phyloP scores from a whole-genome alignment of 768 basidiomycete species.

The Kwoniella mangroviensis region DNA sequence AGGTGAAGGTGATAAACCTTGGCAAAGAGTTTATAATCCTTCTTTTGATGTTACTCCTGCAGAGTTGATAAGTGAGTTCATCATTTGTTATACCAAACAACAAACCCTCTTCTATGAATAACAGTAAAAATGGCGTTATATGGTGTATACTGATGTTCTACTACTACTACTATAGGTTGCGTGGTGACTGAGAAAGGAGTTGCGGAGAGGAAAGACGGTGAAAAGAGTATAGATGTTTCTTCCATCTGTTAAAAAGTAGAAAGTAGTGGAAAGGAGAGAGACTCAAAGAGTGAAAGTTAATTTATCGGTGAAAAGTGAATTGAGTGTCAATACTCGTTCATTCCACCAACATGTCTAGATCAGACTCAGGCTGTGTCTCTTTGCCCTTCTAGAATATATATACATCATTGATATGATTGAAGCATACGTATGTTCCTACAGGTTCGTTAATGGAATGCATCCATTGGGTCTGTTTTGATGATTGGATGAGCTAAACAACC shows the following conservation, averaged over 20 bases:
- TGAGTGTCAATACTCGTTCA: too few species aligned
- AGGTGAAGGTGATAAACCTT: slow-evolving; percentile 51
- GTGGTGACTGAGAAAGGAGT: slow-evolving; percentile 95
- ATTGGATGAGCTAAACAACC: too few species aligned
- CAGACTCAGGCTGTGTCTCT: too few species aligned
- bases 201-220: slow-evolving; percentile 70
- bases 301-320: too few species aligned
- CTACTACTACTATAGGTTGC: slow-evolving; percentile 35
- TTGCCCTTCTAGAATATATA: too few species aligned
- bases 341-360: too few species aligned
- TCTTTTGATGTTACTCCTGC: slow-evolving; percentile 97
- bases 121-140: background rate
- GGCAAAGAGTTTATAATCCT: slow-evolving; percentile 73
- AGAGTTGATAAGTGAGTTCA: slow-evolving; percentile 79
- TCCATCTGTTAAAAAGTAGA: slow-evolving; percentile 61
- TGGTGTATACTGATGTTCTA: background rate
- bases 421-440: too few species aligned
- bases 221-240: slow-evolving; percentile 68
- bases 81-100: background rate
- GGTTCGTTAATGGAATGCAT: too few species aligned
- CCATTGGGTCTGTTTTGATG: too few species aligned
- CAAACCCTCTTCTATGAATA: background rate
- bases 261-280: slow-evolving; percentile 59
- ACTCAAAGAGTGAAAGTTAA: too few species aligned
- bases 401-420: too few species aligned